Evolutionary conservation across 805 yeast species (phyloP).

Genomic region (Hanseniaspora hatyaiensis): DNA sequence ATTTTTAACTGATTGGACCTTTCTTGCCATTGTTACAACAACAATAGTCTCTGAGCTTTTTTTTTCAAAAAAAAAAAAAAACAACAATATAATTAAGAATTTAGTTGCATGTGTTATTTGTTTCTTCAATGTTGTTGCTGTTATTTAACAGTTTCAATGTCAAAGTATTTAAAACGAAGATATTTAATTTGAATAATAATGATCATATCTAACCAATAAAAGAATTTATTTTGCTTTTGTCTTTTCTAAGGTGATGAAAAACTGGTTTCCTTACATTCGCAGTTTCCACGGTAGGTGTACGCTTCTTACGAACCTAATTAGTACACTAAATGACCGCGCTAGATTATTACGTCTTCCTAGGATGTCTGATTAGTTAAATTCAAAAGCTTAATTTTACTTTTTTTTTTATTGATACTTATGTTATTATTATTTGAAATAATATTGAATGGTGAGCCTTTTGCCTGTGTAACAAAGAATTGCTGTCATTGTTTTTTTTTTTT

Average conservation of each 20-base stretch:
- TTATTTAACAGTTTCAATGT: background rate
- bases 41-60: constrained; percentile 17
- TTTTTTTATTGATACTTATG: background rate
- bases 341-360: constrained; percentile 63
- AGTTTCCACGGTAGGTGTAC: constrained; percentile 91
- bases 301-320: constrained; percentile 62
- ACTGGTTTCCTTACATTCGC: constrained; percentile 68
- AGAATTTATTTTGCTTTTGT: background rate
- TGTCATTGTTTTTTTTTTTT: constrained; percentile 1
- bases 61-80: background rate
- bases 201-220: constrained; percentile 3
- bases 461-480: too few species aligned
- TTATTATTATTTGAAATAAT: constrained; percentile 1
- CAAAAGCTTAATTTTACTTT: background rate
- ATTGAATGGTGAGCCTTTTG: too few species aligned
- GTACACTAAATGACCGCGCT: constrained; percentile 79
- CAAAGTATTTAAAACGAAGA: background rate
- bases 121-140: background rate
- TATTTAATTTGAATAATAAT: background rate
- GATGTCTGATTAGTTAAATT: constrained; percentile 60
- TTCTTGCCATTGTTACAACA: constrained; percentile 68
- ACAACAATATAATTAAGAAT: background rate
- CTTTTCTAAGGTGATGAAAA: constrained; percentile 51
- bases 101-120: background rate
- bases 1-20: constrained; percentile 35